Evolutionary conservation across 805 yeast species (phyloP), one percentile per base, ranked within the genome.

Genomic region (Ogataea paradorogensis): DNA sequence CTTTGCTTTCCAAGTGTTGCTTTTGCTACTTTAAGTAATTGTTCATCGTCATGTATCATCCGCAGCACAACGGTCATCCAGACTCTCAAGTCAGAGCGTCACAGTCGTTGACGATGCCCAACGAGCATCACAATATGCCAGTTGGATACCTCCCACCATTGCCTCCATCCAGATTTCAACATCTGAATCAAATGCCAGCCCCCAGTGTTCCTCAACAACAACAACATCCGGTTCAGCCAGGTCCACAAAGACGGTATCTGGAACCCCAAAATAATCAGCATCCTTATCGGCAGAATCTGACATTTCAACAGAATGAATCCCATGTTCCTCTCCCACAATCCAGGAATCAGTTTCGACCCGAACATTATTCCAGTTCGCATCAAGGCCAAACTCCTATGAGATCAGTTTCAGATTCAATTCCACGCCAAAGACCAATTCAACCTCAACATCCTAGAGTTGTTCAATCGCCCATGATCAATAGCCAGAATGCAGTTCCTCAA

Each of bases 401-500:
- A 13, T 39, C 42, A 4, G n/a, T 32, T 13, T 33, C 42, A 7
- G 42, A 39, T 10, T 28, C 42, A 5, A 5, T 13, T 9, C 30
- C 34, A 1, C 42, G 42, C 11, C 42, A 27, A 15, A 22, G 37
- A 28, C 15, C 24, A 8, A 15, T 13, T 9, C 15, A 21, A 14
- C 30, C 35, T 14, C 31, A 30, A 13, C 34, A 28, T 13, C 32
- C 20, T 7, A 18, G 42, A 23, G 37, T 29, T n/a, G 34, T 30
- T 9, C 34, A 24, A 13, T 9, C 16, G 8, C 55, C 59, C 5
- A 45, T 50, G 9, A 45, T 52, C 11, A 42, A 36, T 28, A 43
- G 51, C 8, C 56, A 47, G 20, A 49, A 46, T 15, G 55, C 59
- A 11, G 58, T 53, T 31, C 57, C 58, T 1, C 55, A 50, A 38